Evolutionary conservation across 1,284 basidiomycete species (phyloP), one percentile per base, ranked within the genome.

Genomic region (Fomitopsis schrenkii): DNA sequence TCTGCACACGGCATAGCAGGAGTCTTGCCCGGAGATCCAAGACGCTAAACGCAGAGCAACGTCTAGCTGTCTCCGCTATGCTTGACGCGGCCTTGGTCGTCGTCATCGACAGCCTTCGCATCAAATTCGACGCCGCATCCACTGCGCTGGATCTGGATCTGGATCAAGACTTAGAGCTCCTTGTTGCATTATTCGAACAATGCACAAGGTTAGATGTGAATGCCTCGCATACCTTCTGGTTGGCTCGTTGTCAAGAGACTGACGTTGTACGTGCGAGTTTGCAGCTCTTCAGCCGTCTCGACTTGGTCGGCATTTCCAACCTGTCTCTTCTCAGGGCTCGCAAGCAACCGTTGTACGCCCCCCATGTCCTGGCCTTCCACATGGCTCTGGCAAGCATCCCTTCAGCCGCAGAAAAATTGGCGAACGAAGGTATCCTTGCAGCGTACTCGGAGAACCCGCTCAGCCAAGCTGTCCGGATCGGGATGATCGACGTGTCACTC

Each of bases 391-490:
- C 93, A 5, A 84, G 85, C 58, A 82, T 91, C 58, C 83, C 87
- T 0, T 80, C 84, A 0, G 87, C 93, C 1, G 93, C 95, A 1
- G 95, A 97, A 73, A 80, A 90, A 62, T 83, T 97, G 28, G 94
- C 94, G 2, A 87, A 90, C 66, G 92, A 92, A 64, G 94, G 94
- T 41, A 79, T 95, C 1, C 78, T 97, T 33, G 78, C 88, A 0
- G 90, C 93, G 0, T 93, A 97, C 72, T 88, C 88, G 67, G 91
- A 92, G 70, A 96, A 94, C 71, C 83, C 83, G 54, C 85, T 97
- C 66, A 92, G 87, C 48, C 77, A 83, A 19, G 84, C 85, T 9
- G 87, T 95, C 60, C 91, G 91, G 67, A 79, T 85, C 6, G 94
- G 93, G 2, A 73, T 81, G 58, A 84, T 97, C 40, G 84, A 90